A percentile compares a stretch with the other conserved stretches of the same genome.
These are phyloP conservation scores for Pugionium cornutum DNA, from an alignment of 345 rosid genomes.

Conservation along the genomic window DNA sequence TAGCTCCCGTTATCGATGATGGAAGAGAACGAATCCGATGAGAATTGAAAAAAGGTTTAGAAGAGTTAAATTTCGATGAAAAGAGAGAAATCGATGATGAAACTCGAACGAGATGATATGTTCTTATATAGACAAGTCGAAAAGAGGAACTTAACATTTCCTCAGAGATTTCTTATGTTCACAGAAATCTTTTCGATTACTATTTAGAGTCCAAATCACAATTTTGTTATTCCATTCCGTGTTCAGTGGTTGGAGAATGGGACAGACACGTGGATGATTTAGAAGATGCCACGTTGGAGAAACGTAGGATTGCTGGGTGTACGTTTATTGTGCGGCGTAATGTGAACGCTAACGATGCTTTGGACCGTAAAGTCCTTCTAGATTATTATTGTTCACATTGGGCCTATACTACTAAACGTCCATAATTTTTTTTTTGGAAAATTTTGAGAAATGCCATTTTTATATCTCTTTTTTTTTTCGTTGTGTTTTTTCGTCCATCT, in stretches of 20 bases:
- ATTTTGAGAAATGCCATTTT: too few species aligned
- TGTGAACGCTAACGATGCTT: constrained; percentile 25
- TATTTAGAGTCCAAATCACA: constrained; percentile 3
- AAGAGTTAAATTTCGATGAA: constrained; percentile 16
- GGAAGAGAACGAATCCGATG: constrained; percentile 27
- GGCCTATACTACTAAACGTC: not conserved
- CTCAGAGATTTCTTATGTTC: not conserved
- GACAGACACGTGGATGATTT: too few species aligned
- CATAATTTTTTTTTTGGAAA: too few species aligned
- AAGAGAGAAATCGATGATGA: constrained; percentile 33
- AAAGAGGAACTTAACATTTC: constrained; percentile 42
- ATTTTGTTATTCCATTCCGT: constrained; percentile 21
- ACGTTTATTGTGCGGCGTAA: not conserved
- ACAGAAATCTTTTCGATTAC: not conserved
- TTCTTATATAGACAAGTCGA: constrained; percentile 33
- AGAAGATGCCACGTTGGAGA: constrained; percentile 14
- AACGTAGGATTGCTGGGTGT: not conserved
- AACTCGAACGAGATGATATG: constrained; percentile 21
- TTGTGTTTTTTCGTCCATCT: too few species aligned
- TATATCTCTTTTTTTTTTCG: too few species aligned
- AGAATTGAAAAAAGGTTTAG: constrained; percentile 36
- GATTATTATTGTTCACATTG: not conserved
- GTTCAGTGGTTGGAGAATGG: constrained; percentile 20
- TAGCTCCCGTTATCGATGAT: constrained; percentile 23
- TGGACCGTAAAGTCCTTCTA: not conserved